Evolutionary conservation across 148 eudicot genomes (phyloP).

Genomic region (Selenicereus undatus): DNA sequence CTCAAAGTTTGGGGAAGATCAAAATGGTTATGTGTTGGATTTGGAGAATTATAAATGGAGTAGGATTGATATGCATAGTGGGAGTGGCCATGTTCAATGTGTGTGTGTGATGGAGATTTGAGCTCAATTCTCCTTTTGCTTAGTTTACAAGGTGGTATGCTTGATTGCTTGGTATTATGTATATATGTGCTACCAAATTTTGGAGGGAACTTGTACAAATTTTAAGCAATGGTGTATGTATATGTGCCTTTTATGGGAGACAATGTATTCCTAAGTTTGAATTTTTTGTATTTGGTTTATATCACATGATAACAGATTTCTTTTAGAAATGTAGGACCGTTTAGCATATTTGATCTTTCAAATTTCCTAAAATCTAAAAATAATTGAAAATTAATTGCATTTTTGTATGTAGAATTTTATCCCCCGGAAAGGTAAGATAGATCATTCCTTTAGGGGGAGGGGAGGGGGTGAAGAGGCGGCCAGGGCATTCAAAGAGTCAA

Average conservation of each 20-base stretch:
- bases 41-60: constrained; percentile 45
- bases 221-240: background rate
- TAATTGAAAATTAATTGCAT: too few species aligned
- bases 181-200: background rate
- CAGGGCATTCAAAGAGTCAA: too few species aligned
- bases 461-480: too few species aligned
- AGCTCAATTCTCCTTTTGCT: background rate
- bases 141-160: background rate
- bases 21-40: constrained; percentile 44
- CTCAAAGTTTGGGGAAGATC: constrained; percentile 33
- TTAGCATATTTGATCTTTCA: too few species aligned
- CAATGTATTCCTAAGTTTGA: background rate
- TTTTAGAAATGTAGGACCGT: too few species aligned
- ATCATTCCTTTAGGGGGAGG: too few species aligned
- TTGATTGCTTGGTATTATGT: background rate
- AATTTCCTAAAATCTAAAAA: too few species aligned
- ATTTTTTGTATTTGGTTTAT: background rate
- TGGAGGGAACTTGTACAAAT: background rate
- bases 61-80: constrained; percentile 35
- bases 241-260: background rate
- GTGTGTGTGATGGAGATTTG: constrained; percentile 64
- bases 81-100: constrained; percentile 67
- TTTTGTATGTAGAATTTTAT: too few species aligned
- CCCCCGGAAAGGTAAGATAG: too few species aligned
- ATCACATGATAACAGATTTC: too few species aligned